A percentile compares a stretch with the other conserved stretches of the same genome.
phyloP scores from a whole-genome alignment of 495 filamentous ascomycete species.

The Rhypophila decipiens region DNA sequence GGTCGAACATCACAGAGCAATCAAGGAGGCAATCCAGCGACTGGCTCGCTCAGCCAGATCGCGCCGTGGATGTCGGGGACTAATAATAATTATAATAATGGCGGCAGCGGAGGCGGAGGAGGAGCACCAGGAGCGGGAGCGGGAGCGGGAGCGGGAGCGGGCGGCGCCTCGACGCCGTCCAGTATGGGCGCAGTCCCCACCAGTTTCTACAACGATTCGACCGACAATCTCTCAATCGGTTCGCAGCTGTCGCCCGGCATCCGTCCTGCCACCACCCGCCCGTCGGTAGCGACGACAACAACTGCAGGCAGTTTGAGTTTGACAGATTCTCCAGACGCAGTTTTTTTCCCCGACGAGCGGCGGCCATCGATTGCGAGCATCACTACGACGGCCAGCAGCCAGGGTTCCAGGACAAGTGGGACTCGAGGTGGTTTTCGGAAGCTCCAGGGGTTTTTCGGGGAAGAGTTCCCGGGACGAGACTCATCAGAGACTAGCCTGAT shows the following conservation, averaged over 20 bases:
- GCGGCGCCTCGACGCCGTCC: slow-evolving; percentile 25
- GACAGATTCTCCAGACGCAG: slow-evolving; percentile 64
- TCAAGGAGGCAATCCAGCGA: slow-evolving; percentile 47
- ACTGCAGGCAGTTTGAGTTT: slow-evolving; percentile 39
- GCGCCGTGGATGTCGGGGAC: slow-evolving; percentile 51
- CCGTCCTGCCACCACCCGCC: slow-evolving; percentile 57
- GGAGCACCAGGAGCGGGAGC: no score
- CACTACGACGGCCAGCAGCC: slow-evolving; percentile 79
- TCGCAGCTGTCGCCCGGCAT: slow-evolving; percentile 62
- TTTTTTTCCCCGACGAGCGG: slow-evolving; percentile 65
- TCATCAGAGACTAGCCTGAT: slow-evolving; percentile 68
- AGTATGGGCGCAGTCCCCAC: slow-evolving; percentile 27
- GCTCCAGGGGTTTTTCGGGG: slow-evolving; percentile 79
- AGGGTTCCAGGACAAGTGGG: slow-evolving; percentile 76
- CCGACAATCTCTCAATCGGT: slow-evolving; percentile 49
- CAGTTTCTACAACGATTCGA: slow-evolving; percentile 61
- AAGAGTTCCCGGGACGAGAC: slow-evolving; percentile 65
- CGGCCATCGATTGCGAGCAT: slow-evolving; percentile 86
- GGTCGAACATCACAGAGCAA: slow-evolving; percentile 36
- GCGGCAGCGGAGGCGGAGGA: no score
- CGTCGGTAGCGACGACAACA: slow-evolving; percentile 30
- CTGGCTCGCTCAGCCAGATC: slow-evolving; percentile 37
- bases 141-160: slow-evolving; percentile 23
- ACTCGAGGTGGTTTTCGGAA: slow-evolving; percentile 61
- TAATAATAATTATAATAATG: no score